phyloP scores from a whole-genome alignment of 2,329 filamentous ascomycete species.

The Calonectria hawksworthii region DNA sequence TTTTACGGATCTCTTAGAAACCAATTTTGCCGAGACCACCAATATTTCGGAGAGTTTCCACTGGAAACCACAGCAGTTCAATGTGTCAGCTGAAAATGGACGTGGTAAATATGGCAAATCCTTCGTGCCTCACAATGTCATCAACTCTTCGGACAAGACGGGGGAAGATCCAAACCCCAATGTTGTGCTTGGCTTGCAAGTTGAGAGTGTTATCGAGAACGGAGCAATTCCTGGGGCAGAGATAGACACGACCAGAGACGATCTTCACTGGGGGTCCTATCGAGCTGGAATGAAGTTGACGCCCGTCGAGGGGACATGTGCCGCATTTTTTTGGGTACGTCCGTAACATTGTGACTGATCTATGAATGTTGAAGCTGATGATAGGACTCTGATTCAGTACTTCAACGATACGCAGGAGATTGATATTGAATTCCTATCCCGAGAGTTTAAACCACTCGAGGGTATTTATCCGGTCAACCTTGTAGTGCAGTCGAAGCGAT shows the following conservation, averaged over 20 bases:
- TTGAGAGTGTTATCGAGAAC: conserved; percentile 60
- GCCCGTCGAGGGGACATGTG: conserved; percentile 75
- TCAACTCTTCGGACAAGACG: conserved; percentile 57
- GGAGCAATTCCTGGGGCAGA: conserved; percentile 74
- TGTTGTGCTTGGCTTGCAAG: conserved; percentile 70
- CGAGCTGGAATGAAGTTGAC: conserved; percentile 77
- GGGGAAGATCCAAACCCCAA: conserved; percentile 61
- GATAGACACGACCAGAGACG: conserved; percentile 70
- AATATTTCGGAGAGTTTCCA: conserved; percentile 65
- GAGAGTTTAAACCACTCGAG: conserved; percentile 68
- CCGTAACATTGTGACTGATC: neutral
- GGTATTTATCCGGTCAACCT: conserved; percentile 75
- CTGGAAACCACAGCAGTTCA: conserved; percentile 79
- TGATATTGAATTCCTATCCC: conserved; percentile 83
- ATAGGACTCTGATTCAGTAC: conserved; percentile 64
- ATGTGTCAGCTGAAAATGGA: conserved; percentile 68
- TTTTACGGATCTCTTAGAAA: conserved; percentile 80
- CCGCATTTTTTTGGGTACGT: conserved; percentile 83
- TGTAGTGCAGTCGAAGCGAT: conserved; percentile 78
- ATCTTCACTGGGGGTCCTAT: conserved; percentile 80
- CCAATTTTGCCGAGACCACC: conserved; percentile 74
- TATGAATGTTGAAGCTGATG: neutral
- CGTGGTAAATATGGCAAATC: conserved; percentile 77
- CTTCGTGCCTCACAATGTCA: conserved; percentile 70
- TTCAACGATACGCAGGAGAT: conserved; percentile 85